Conservation (phyloP, 2,329 filamentous ascomycete genomes). For the Penicillium expansum region DNA sequence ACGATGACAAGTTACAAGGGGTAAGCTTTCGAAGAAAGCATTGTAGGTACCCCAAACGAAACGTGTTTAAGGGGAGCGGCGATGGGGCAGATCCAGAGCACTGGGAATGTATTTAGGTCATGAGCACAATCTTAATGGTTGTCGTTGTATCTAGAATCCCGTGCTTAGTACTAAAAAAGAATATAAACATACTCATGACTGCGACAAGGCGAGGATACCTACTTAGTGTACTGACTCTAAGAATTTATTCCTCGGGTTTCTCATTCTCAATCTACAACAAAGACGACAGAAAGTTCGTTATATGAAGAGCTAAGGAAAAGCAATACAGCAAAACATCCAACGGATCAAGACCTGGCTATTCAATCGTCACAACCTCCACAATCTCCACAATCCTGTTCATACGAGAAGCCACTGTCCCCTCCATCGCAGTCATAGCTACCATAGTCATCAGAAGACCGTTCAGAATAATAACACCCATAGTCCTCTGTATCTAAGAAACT, state of each 20-base stretch:
- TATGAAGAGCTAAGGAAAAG: neutral
- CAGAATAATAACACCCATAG: neutral
- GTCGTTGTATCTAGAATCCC: too few relatives aligned
- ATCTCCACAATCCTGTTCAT: neutral
- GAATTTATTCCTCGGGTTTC: neutral
- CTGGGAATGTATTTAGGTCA: too few relatives aligned
- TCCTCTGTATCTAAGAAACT: neutral
- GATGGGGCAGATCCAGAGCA: too few relatives aligned
- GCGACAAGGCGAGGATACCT: neutral
- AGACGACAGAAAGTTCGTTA: neutral
- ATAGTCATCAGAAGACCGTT: neutral
- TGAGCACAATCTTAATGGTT: too few relatives aligned
- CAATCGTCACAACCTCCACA: neutral
- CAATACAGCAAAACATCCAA: neutral
- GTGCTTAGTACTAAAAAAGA: too few relatives aligned
- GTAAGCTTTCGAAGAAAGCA: too few relatives aligned
- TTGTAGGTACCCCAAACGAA: too few relatives aligned
- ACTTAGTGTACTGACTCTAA: neutral
- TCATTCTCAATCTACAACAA: neutral
- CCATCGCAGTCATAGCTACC: neutral
- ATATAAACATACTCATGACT: too few relatives aligned
- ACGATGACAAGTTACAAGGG: too few relatives aligned
- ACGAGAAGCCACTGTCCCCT: neutral
- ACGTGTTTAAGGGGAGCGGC: too few relatives aligned
- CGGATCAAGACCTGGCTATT: neutral